Percentiles rank a stretch among this genome's conserved stretches.
These are phyloP conservation scores for Pythium brachiatum DNA, from an alignment of 352 stramenopile species.

Conservation along the genomic window DNA sequence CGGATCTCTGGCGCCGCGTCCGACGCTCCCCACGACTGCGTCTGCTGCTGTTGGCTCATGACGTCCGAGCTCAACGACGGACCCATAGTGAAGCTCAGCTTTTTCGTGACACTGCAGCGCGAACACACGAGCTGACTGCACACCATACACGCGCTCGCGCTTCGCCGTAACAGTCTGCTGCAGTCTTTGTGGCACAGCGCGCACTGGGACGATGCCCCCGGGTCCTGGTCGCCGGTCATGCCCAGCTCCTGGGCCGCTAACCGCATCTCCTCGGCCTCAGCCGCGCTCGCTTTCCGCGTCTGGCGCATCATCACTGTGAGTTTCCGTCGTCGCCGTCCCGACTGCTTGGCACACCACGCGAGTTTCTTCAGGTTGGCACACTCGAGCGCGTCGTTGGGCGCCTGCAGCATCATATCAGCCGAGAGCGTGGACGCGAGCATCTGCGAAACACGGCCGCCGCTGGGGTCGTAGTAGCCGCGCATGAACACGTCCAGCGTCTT, in stretches of 20 bases:
- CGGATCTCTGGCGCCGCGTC: slow-evolving; percentile 16
- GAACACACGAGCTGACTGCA: slow-evolving; percentile 28
- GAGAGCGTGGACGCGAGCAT: slow-evolving; percentile 48
- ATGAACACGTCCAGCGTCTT: slow-evolving; percentile 51
- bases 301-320: slow-evolving; percentile 13
- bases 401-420: slow-evolving; percentile 40
- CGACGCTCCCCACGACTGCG: not conserved
- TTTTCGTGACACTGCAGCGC: slow-evolving; percentile 26
- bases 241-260: slow-evolving; percentile 12
- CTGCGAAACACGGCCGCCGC: slow-evolving; percentile 33
- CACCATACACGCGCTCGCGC: slow-evolving; percentile 22
- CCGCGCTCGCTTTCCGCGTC: not conserved
- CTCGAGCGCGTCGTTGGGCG: slow-evolving; percentile 37
- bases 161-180: slow-evolving; percentile 16
- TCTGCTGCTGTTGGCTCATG: slow-evolving; percentile 1
- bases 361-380: slow-evolving; percentile 65
- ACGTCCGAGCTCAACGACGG: slow-evolving; percentile 14
- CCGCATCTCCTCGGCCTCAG: slow-evolving; percentile 18
- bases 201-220: not conserved
- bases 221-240: not conserved
- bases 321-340: slow-evolving; percentile 29
- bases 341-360: slow-evolving; percentile 43
- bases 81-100: slow-evolving; percentile 27
- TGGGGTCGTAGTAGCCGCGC: slow-evolving; percentile 52
- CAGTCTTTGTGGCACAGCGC: slow-evolving; percentile 21